A percentile compares a stretch with the other conserved stretches of the same genome.
phyloP scores from a whole-genome alignment of 2,329 filamentous ascomycete genomes.

The Epichloe aotearoae region DNA sequence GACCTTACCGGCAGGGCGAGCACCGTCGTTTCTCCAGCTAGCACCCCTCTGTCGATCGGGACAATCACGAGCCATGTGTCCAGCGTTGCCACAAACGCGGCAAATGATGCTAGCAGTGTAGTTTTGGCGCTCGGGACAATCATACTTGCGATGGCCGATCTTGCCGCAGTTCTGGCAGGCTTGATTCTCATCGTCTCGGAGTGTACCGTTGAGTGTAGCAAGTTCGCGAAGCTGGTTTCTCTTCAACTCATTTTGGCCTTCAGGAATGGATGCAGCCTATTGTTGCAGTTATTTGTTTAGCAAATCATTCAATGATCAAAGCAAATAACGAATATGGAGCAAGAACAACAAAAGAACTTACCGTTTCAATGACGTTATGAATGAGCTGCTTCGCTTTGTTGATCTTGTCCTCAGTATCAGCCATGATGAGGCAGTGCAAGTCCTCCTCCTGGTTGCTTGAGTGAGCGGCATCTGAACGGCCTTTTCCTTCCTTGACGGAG shows the following conservation, averaged over 20 bases:
- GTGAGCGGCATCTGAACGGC: conserved; percentile 95
- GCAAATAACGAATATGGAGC: not conserved
- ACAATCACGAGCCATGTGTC: conserved; percentile 97
- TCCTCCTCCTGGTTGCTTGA: conserved; percentile 99
- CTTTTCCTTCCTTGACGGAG: conserved; percentile 99
- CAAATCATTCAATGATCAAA: not conserved
- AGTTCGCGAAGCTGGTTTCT: conserved; percentile 96
- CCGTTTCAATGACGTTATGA: conserved; percentile 97
- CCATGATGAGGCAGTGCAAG: conserved; percentile 98
- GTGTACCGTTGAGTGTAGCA: conserved; percentile 93
- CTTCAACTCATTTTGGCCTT: conserved; percentile 98
- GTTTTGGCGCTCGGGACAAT: conserved; percentile 94
- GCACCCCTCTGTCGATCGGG: conserved; percentile 83
- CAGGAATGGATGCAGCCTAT: conserved; percentile 92
- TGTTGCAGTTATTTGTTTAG: conserved; percentile 12
- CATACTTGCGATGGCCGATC: conserved; percentile 97
- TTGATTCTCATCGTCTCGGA: conserved; percentile 98
- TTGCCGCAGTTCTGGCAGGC: conserved; percentile 98
- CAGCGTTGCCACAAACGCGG: conserved; percentile 92
- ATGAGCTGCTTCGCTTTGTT: conserved; percentile 98
- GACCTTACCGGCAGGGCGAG: conserved; percentile 49
- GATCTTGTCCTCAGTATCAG: conserved; percentile 97
- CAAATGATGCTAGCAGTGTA: conserved; percentile 99
- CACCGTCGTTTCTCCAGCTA: conserved; percentile 71
- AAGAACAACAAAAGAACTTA: conserved; percentile 33